Base-by-base conservation (phyloP, 192 early-diverging fungal genomes). In the Coemansia sp. region DNA sequence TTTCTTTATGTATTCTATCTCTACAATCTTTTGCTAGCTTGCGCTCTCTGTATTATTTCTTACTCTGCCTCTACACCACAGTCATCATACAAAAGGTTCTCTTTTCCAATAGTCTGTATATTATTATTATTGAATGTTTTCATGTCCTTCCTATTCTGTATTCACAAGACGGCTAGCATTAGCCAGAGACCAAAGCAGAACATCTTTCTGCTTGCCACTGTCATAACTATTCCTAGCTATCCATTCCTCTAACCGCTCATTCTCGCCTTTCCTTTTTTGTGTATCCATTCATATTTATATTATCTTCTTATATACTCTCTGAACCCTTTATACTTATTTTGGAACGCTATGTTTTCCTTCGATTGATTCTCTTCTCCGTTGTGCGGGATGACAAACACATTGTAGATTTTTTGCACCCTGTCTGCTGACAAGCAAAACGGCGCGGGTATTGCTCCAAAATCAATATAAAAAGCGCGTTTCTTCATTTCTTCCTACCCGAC, bases 391-490 rank as follows among this genome's bases (percentile, higher is more conserved):
- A 22, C 25, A 25, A 48, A 29, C 11, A 29, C 15, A 14, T 29
- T 54, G 52, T 54, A 54, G 52, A 29, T 54, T 54, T 54, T 54
- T 31, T 54, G 30, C 33, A 54, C n/a, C 28, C 52, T 54, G 17
- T 54, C 30, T 54, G 52, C 52, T 48, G 29, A 54, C 52, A 54
- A 54, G 45, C 25, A 22, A 11, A 25, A 48, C 45, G 17, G 52
- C 17, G 30, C 29, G 29, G 29, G 52, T 30, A 54, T 54, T 54
- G 52, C 30, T 54, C 29, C 52, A 54, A 54, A 54, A 54, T 54
- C 30, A 19, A 31, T 17, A 54, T 33, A 54, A 54, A 54, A 29
- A 7, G 1, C 29, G 33, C 15, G 1, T 23, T 23, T 22, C 22
- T 23, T 8, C 11, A 6, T 48, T 48, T 48, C 8, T 19, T 44